Evolutionary conservation across 495 filamentous ascomycete genomes (phyloP), one percentile per base, ranked within the genome.

Genomic region (Neurospora sp.): DNA sequence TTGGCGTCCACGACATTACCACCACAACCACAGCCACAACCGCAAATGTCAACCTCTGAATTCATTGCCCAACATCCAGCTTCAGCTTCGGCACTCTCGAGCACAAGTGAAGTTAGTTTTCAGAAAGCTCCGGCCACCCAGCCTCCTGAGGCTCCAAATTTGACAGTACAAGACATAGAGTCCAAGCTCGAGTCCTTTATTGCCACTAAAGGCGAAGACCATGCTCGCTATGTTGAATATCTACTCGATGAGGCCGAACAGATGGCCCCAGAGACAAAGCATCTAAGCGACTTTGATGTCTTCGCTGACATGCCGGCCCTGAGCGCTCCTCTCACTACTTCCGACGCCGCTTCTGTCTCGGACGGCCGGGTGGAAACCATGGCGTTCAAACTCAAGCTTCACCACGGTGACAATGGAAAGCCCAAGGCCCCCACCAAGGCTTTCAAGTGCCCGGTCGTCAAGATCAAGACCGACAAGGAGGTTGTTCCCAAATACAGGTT

Each of bases 401-500:
- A 82, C 59, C 76, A 46, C 69, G 77, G 77, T 2, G 83, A 82
- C 4, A 71, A 79, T 39, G 75, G 76, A 10, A 81, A 79, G n/a
- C 80, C 79, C n/a, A 83, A 80, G 71, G 80, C 80, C 71, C 75
- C 79, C 27, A 81, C 80, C n/a, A 78, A 79, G 62, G 78, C 79
- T 39, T 37, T 73, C 31, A 48, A 75, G 18, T 80, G 76, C 71
- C 81, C 81, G 5, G 79, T 84, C 9, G 72, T 77, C 31, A 79
- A 79, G 73, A 82, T 86, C 73, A 82, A 81, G 70, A 81, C 82
- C 8, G 77, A 83, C 70, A 79, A 76, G 59, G 82, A 82, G 14
- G 76, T 77, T 6, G 82, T 84, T 4, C 85, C 85, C 23, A 72
- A 76, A 9, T 86, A 86, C 72, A 73, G 81, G 35, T 86, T 85